These are phyloP conservation scores for Herpotrichia juniperi DNA, from an alignment of 2,329 filamentous ascomycete species.

Conservation along the genomic window DNA sequence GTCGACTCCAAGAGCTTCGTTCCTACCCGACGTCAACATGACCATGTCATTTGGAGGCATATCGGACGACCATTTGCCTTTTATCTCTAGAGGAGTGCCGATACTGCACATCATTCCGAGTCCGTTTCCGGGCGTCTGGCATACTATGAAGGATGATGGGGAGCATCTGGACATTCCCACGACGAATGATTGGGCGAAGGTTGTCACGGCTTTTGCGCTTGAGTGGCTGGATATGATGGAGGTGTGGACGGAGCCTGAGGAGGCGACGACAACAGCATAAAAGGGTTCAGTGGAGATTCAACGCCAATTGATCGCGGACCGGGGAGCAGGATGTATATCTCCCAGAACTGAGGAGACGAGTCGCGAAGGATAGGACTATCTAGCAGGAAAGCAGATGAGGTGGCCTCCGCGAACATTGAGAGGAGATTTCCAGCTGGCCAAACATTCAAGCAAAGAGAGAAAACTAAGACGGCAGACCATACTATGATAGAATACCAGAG, in stretches of 20 bases:
- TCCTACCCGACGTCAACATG: conserved; percentile 54
- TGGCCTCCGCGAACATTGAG: too few species aligned
- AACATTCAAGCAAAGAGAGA: too few species aligned
- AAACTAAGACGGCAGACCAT: too few species aligned
- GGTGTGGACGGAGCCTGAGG: conserved; percentile 32
- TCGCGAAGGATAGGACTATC: too few species aligned
- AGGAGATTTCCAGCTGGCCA: too few species aligned
- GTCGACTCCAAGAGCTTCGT: conserved; percentile 57
- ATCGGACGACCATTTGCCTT: conserved; percentile 90
- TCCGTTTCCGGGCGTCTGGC: conserved; percentile 86
- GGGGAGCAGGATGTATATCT: too few species aligned
- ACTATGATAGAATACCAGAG: too few species aligned
- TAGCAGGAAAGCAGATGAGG: too few species aligned
- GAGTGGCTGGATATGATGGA: conserved; percentile 90
- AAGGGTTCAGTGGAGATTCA: too few species aligned
- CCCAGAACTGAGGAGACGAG: too few species aligned
- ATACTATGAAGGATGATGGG: conserved; percentile 81
- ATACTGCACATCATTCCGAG: conserved; percentile 87
- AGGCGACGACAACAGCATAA: not conserved
- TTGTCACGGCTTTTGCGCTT: conserved; percentile 81
- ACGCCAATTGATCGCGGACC: too few species aligned
- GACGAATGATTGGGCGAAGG: conserved; percentile 84
- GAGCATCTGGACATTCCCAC: conserved; percentile 81
- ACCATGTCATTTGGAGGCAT: conserved; percentile 54
- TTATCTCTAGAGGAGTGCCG: conserved; percentile 84